These are phyloP conservation scores for Trichophyton schoenleinii DNA, from an alignment of 2,329 filamentous ascomycete genomes.

Conservation along the genomic window DNA sequence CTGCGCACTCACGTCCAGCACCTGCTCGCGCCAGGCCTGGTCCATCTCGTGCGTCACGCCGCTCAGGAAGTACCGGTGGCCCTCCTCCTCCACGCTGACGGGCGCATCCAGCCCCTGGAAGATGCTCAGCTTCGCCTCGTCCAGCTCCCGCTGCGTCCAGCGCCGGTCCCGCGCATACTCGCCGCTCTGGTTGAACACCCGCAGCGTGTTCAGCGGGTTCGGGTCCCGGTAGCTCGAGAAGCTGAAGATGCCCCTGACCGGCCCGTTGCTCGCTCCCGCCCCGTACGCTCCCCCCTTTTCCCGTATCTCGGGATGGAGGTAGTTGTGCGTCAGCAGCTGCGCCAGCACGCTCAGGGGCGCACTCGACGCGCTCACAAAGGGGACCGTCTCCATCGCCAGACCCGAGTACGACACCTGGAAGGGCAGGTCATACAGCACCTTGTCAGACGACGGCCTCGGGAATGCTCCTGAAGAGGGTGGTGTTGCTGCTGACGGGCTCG, in stretches of 20 bases:
- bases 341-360: slow-evolving; percentile 79
- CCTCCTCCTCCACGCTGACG: slow-evolving; percentile 72
- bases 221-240: slow-evolving; percentile 97
- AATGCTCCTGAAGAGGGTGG: slow-evolving; percentile 1
- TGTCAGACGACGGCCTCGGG: slow-evolving; percentile 36
- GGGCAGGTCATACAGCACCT: slow-evolving; percentile 83
- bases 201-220: slow-evolving; percentile 77
- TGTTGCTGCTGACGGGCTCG: slow-evolving; percentile 23
- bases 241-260: slow-evolving; percentile 73
- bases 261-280: slow-evolving; percentile 70
- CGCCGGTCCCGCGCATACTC: slow-evolving; percentile 67
- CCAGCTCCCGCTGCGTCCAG: slow-evolving; percentile 75
- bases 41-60: slow-evolving; percentile 83
- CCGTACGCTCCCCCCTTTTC: slow-evolving; percentile 97
- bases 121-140: slow-evolving; percentile 89
- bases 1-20: slow-evolving; percentile 72
- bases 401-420: slow-evolving; percentile 96
- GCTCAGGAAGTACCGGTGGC: slow-evolving; percentile 71
- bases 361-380: slow-evolving; percentile 62
- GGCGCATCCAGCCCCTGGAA: slow-evolving; percentile 91
- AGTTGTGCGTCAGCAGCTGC: slow-evolving; percentile 88
- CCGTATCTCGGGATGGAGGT: slow-evolving; percentile 91
- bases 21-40: slow-evolving; percentile 65
- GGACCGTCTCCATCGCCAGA: slow-evolving; percentile 66
- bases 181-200: slow-evolving; percentile 72